Conservation (phyloP, 345 rosid species). For the Salix koriyanagi region DNA sequence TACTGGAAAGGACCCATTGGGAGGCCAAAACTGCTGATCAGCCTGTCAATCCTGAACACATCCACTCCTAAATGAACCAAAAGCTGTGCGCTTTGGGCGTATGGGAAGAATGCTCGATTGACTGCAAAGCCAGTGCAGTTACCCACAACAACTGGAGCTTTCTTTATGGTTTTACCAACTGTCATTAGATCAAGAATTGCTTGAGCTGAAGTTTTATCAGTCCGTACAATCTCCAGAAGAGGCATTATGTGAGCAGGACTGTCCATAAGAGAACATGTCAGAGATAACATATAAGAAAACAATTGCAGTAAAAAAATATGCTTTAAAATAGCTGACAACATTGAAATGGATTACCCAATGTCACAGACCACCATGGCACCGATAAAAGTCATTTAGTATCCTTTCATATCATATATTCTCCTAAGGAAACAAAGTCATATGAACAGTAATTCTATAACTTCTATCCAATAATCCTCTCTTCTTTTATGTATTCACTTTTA, state of each 20-base stretch:
- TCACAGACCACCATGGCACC: too few species aligned
- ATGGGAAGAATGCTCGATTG: conserved; percentile 87
- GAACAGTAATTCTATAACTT: too few species aligned
- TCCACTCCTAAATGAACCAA: conserved; percentile 80
- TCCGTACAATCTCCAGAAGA: conserved; percentile 85
- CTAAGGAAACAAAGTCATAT: too few species aligned
- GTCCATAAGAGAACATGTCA: conserved; percentile 26
- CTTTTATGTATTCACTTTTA: too few species aligned
- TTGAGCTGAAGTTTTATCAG: conserved; percentile 80
- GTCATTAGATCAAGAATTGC: conserved; percentile 87
- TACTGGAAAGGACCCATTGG: conserved; percentile 97
- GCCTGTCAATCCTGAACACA: conserved; percentile 77
- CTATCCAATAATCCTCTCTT: too few species aligned
- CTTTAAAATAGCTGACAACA: neutral
- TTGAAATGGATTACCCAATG: too few species aligned
- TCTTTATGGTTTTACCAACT: conserved; percentile 76
- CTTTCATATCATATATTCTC: too few species aligned
- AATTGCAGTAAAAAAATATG: neutral
- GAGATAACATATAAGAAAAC: neutral
- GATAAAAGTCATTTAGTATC: too few species aligned
- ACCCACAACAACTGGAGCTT: conserved; percentile 93
- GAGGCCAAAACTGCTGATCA: conserved; percentile 74
- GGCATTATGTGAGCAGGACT: conserved; percentile 99
- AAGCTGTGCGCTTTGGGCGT: conserved; percentile 64
- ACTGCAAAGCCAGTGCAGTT: conserved; percentile 96